Conservation (phyloP, 2,329 filamentous ascomycete genomes). For the Lachnellula arida region DNA sequence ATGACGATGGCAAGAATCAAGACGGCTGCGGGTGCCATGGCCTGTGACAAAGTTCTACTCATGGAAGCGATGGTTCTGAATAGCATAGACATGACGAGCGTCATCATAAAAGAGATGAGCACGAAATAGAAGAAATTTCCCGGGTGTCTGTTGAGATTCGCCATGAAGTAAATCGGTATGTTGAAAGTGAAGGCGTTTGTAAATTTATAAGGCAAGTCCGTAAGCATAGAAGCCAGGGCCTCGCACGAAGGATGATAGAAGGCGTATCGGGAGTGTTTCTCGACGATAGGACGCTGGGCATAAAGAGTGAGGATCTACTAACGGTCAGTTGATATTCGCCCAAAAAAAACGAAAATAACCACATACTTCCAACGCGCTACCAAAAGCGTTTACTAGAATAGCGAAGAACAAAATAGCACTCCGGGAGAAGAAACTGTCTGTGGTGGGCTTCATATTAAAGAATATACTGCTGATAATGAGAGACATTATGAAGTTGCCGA, state of each 20-base stretch:
- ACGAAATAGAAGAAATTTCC: conserved; percentile 79
- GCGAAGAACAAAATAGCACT: conserved; percentile 63
- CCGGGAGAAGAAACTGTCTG: conserved; percentile 53
- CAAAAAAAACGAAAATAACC: conserved; percentile 57
- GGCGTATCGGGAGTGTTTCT: conserved; percentile 84
- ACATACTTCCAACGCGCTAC: conserved; percentile 50
- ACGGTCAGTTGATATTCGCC: conserved; percentile 57
- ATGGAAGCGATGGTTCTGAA: conserved; percentile 75
- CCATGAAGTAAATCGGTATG: conserved; percentile 79
- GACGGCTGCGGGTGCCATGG: conserved; percentile 54
- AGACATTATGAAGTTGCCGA: conserved; percentile 43
- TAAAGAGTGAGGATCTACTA: conserved; percentile 68
- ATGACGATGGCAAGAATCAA: conserved; percentile 32
- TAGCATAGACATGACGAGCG: conserved; percentile 69
- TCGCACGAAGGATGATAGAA: conserved; percentile 89
- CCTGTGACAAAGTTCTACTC: conserved; percentile 64
- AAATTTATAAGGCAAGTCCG: conserved; percentile 81
- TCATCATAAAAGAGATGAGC: conserved; percentile 18
- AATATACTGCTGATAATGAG: conserved; percentile 60
- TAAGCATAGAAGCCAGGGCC: conserved; percentile 80
- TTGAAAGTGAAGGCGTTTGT: conserved; percentile 73
- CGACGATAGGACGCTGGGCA: conserved; percentile 82
- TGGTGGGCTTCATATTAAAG: conserved; percentile 50
- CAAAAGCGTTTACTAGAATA: conserved; percentile 58
- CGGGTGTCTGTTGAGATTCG: conserved; percentile 58